phyloP scores from a whole-genome alignment of 2,329 filamentous ascomycete genomes.

The Alternaria incomplexa region DNA sequence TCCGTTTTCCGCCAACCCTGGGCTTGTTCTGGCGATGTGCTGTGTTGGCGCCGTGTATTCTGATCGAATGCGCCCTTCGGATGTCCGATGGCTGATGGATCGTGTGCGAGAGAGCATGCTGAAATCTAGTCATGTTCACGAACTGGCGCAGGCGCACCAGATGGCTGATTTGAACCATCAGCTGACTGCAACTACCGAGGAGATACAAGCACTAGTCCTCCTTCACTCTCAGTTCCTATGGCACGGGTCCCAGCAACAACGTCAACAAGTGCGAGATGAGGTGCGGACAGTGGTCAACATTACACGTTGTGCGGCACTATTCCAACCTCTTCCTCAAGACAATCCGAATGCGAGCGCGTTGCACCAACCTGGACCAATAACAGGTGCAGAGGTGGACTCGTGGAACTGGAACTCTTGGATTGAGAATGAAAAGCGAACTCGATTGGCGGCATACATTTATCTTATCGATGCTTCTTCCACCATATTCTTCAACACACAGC shows the following conservation, averaged over 20 bases:
- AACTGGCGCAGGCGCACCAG: conserved; percentile 44
- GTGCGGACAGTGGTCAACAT: conserved; percentile 65
- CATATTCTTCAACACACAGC: conserved; percentile 73
- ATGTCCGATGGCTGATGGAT: conserved; percentile 73
- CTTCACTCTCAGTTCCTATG: conserved; percentile 69
- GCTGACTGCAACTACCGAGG: conserved; percentile 60
- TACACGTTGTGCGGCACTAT: conserved; percentile 63
- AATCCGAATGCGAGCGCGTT: conserved; percentile 63
- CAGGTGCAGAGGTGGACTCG: conserved; percentile 54
- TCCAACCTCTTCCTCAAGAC: conserved; percentile 58
- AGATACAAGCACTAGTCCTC: conserved; percentile 70
- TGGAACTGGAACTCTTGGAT: conserved; percentile 74
- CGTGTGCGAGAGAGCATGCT: conserved; percentile 65
- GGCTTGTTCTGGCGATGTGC: conserved; percentile 72
- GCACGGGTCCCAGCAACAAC: conserved; percentile 72
- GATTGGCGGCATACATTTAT: conserved; percentile 70
- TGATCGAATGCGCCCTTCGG: conserved; percentile 62
- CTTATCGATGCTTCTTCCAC: conserved; percentile 69
- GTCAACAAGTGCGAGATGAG: conserved; percentile 66
- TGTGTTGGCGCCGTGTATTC: conserved; percentile 79
- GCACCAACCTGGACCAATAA: conserved; percentile 60
- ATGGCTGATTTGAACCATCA: conserved; percentile 50
- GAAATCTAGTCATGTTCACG: conserved; percentile 61
- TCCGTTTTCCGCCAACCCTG: conserved; percentile 68
- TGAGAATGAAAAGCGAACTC: conserved; percentile 72